These are phyloP conservation scores for Starmerella gropengiesseri DNA, from an alignment of 805 yeast species.

Conservation along the genomic window DNA sequence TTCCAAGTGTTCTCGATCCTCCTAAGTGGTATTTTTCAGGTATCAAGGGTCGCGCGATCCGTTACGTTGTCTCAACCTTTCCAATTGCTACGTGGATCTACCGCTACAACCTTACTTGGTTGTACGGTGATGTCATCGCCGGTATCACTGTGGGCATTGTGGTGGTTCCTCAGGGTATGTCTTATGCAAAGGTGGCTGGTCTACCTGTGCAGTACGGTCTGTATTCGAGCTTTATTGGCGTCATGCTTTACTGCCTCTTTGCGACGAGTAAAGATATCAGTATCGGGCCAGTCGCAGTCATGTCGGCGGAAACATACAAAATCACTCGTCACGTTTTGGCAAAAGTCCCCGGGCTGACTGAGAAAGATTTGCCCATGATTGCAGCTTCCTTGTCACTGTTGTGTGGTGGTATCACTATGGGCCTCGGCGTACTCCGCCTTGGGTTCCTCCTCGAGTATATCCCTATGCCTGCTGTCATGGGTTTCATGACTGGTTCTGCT, in stretches of 20 bases:
- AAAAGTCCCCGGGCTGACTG: slow-evolving; percentile 34
- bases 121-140: slow-evolving; percentile 72
- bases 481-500: slow-evolving; percentile 93
- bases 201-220: slow-evolving; percentile 75
- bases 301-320: slow-evolving; percentile 77
- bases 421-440: slow-evolving; percentile 67
- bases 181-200: slow-evolving; percentile 80
- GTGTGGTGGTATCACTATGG: slow-evolving; percentile 78
- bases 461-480: slow-evolving; percentile 84
- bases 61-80: slow-evolving; percentile 54
- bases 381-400: slow-evolving; percentile 71
- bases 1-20: slow-evolving; percentile 18
- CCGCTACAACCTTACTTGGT: slow-evolving; percentile 73
- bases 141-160: slow-evolving; percentile 92
- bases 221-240: slow-evolving; percentile 87
- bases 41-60: slow-evolving; percentile 21
- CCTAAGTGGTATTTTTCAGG: slow-evolving; percentile 16
- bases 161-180: slow-evolving; percentile 91
- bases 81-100: slow-evolving; percentile 79
- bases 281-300: slow-evolving; percentile 94
- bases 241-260: slow-evolving; percentile 74
- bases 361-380: slow-evolving; percentile 50
- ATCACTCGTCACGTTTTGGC: slow-evolving; percentile 55
- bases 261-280: slow-evolving; percentile 94
- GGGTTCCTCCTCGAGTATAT: slow-evolving; percentile 85